phyloP scores from a whole-genome alignment of 768 basidiomycete genomes.

The Phylloporus rhodoxanthus region DNA sequence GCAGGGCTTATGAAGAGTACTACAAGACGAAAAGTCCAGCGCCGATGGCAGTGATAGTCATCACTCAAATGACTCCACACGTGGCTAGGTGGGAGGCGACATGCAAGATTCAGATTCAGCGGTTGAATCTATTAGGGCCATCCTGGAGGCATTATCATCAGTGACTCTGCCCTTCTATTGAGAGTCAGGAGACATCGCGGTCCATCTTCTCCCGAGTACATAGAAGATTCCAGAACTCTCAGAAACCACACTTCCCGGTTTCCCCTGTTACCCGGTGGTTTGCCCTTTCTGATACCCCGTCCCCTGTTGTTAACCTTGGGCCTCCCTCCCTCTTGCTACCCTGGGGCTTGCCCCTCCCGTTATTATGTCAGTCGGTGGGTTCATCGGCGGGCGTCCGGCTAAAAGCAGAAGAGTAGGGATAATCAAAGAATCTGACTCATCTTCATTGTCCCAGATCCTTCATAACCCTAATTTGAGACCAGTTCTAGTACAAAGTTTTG shows the following conservation, averaged over 20 bases:
- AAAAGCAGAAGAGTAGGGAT: background rate
- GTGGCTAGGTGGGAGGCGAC: background rate
- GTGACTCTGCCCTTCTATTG: background rate
- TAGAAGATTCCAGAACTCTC: background rate
- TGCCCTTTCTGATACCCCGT: no score
- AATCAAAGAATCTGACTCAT: background rate
- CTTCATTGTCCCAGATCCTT: background rate
- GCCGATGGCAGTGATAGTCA: background rate
- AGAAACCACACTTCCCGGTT: slow-evolving; percentile 2
- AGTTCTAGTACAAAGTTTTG: no score
- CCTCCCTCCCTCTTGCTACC: no score
- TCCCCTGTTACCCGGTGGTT: background rate
- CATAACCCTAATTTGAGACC: no score
- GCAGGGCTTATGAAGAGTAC: background rate
- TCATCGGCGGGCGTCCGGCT: no score
- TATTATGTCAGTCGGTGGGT: no score
- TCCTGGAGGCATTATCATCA: background rate
- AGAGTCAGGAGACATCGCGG: background rate
- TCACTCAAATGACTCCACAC: background rate
- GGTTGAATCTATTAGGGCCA: background rate
- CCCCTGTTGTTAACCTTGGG: no score
- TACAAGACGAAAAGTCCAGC: background rate
- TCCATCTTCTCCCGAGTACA: background rate
- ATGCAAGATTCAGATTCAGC: background rate
- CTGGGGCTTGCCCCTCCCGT: no score